Percentiles rank a stretch among this genome's conserved stretches.
These are phyloP conservation scores for Cordyceps fumosorosea DNA, from an alignment of 2,329 filamentous ascomycete genomes.

Conservation along the genomic window DNA sequence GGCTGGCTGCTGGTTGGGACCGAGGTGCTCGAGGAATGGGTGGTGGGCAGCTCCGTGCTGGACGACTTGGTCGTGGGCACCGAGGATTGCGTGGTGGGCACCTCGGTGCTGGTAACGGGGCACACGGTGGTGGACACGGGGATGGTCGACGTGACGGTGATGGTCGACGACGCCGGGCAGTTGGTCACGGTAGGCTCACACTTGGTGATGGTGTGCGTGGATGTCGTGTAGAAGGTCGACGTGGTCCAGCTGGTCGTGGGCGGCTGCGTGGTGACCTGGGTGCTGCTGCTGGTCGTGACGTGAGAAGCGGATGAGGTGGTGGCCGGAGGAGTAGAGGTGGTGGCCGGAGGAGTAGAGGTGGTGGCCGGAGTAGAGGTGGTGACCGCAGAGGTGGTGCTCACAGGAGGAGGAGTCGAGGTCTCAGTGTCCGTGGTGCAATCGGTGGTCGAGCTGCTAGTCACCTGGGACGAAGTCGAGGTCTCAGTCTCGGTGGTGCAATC, in stretches of 20 bases:
- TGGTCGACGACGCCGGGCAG: constrained; percentile 24
- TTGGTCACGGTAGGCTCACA: constrained; percentile 25
- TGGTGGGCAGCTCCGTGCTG: constrained; percentile 4
- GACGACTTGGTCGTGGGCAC: background rate
- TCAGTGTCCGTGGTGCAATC: constrained; percentile 3
- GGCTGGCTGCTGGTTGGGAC: no score
- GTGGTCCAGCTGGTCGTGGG: constrained; percentile 21
- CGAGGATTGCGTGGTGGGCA: background rate
- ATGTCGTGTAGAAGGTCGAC: constrained; percentile 26
- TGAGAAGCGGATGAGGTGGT: background rate
- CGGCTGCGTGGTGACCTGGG: background rate
- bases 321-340: constrained; percentile 11
- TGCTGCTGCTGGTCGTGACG: constrained; percentile 14
- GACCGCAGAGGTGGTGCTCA: background rate
- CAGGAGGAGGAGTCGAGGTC: background rate
- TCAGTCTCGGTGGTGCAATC: constrained; percentile 2
- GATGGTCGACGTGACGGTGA: constrained; percentile 24
- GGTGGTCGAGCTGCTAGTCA: constrained; percentile 3
- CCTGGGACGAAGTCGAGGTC: background rate
- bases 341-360: constrained; percentile 8
- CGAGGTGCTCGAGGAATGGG: background rate
- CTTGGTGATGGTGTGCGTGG: constrained; percentile 15
- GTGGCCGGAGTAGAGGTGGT: background rate
- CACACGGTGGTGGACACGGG: constrained; percentile 35
- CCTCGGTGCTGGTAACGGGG: constrained; percentile 26